A percentile compares a stretch with the other conserved stretches of the same genome.
phyloP scores from a whole-genome alignment of 371 early-diverging fungal species.

The Modicella reniformis region DNA sequence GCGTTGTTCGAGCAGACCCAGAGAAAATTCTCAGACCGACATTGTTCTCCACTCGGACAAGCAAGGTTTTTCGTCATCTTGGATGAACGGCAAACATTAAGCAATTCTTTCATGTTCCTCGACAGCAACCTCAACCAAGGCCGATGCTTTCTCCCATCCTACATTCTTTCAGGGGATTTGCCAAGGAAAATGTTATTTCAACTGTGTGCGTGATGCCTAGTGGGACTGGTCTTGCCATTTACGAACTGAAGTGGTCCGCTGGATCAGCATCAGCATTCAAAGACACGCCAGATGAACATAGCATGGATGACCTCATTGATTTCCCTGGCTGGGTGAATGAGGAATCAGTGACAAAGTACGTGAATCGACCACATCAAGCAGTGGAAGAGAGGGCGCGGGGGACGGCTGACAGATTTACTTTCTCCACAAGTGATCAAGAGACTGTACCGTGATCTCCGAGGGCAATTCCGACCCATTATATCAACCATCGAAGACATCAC shows the following conservation, averaged over 20 bases:
- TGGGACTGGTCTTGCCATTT: conserved; percentile 18
- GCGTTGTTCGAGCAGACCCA: conserved; percentile 1
- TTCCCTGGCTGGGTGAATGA: conserved; percentile 17
- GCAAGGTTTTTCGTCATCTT: conserved; percentile 32
- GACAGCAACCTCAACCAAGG: conserved; percentile 2
- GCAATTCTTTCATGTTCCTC: background rate
- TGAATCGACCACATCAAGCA: conserved; percentile 12
- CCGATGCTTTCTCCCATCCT: conserved; percentile 24
- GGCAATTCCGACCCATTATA: conserved; percentile 20
- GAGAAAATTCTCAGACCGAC: background rate
- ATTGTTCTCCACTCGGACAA: background rate
- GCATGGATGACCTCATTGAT: background rate
- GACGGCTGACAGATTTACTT: conserved; percentile 3
- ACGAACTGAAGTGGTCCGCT: conserved; percentile 17
- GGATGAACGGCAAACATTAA: conserved; percentile 21
- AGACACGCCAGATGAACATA: conserved; percentile 2
- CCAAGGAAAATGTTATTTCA: background rate
- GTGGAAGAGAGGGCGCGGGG: background rate
- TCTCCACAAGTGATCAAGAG: conserved; percentile 6
- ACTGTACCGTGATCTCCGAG: conserved; percentile 15
- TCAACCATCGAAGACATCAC: conserved; percentile 30
- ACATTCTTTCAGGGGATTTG: conserved; percentile 10
- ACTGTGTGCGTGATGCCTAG: conserved; percentile 22
- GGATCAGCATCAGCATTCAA: conserved; percentile 11
- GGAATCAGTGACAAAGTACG: background rate